phyloP scores from a whole-genome alignment of 2,329 filamentous ascomycete species.

The Phaeosphaeria sp. region DNA sequence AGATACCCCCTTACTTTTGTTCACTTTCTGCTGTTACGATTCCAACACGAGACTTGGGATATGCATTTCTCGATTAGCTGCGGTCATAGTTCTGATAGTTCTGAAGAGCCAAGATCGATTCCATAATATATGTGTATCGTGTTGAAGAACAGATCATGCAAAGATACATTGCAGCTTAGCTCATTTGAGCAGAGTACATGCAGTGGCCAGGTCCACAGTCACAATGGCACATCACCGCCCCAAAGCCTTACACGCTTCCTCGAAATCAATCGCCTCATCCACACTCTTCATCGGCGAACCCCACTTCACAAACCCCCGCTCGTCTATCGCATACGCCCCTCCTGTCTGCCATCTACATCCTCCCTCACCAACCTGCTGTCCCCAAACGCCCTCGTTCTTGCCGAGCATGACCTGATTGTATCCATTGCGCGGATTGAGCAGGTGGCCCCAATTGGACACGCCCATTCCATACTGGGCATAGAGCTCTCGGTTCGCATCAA shows the following conservation, averaged over 20 bases:
- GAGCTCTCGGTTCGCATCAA: slow-evolving; percentile 63
- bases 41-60: neutral
- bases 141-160: neutral
- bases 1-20: neutral
- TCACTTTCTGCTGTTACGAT: neutral
- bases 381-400: slow-evolving; percentile 45
- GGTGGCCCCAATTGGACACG: slow-evolving; percentile 43
- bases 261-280: slow-evolving; percentile 38
- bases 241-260: slow-evolving; percentile 40
- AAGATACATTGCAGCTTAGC: neutral
- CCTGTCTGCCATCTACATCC: slow-evolving; percentile 46
- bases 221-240: slow-evolving; percentile 15
- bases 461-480: slow-evolving; percentile 68
- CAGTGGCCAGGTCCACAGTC: neutral
- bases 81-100: neutral
- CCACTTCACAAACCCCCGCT: slow-evolving; percentile 42
- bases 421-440: slow-evolving; percentile 44
- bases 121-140: neutral
- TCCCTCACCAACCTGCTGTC: slow-evolving; percentile 43
- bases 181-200: neutral
- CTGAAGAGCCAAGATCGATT: neutral
- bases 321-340: slow-evolving; percentile 42
- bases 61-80: neutral
- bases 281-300: slow-evolving; percentile 44
- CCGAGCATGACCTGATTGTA: slow-evolving; percentile 44